A percentile compares a stretch with the other conserved stretches of the same genome.
Conservation (phyloP, 371 early-diverging fungal genomes). For the Mortierella sp. region DNA sequence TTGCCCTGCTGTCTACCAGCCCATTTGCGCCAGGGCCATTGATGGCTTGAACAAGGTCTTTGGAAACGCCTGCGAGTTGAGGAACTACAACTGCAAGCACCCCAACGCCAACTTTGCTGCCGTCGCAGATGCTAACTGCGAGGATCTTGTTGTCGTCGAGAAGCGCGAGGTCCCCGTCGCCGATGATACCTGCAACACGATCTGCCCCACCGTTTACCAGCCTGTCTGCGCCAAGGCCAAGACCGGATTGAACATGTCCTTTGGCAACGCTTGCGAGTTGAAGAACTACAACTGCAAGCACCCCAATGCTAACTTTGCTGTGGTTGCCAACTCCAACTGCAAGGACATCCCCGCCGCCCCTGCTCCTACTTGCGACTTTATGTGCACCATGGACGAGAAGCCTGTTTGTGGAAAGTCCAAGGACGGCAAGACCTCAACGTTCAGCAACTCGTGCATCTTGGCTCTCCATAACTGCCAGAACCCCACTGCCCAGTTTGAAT, state of each 20-base stretch:
- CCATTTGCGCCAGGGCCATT: neutral
- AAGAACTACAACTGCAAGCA: neutral
- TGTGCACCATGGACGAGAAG: conserved; percentile 1
- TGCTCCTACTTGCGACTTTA: neutral
- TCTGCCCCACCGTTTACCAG: neutral
- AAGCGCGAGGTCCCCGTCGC: too few species aligned
- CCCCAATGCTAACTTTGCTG: neutral
- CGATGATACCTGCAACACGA: too few species aligned
- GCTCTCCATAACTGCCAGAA: conserved; percentile 3
- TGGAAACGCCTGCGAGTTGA: conserved; percentile 1
- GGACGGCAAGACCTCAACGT: neutral
- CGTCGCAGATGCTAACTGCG: neutral
- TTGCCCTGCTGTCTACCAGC: neutral
- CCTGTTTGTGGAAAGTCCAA: conserved; percentile 1
- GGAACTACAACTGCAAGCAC: conserved; percentile 6
- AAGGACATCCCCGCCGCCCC: neutral
- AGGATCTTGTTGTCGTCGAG: neutral
- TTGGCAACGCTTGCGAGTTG: conserved; percentile 3
- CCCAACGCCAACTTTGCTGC: neutral
- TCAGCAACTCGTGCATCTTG: conserved; percentile 9
- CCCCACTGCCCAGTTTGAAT: neutral
- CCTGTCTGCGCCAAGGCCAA: neutral
- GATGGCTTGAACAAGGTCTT: neutral
- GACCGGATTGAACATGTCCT: neutral
- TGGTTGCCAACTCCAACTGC: neutral